Percentiles rank a stretch among this genome's conserved stretches.
phyloP scores from a whole-genome alignment of 176 grass and related monocot species.

The Chloris gayana region DNA sequence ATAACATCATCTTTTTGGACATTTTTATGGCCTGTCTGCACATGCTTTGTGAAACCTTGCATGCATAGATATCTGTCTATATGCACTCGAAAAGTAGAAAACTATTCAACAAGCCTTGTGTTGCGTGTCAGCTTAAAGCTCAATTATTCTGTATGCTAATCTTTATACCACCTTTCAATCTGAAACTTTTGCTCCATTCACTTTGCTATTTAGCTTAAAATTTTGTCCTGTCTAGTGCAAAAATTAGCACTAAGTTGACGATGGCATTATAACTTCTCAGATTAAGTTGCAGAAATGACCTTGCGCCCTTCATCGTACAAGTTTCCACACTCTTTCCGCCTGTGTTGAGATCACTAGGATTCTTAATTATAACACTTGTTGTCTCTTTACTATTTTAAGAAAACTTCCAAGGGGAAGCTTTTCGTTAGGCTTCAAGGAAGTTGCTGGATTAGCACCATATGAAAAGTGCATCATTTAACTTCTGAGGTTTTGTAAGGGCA shows the following conservation, averaged over 20 bases:
- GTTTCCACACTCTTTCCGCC: too few relatives aligned
- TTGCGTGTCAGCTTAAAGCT: background rate
- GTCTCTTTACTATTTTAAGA: background rate
- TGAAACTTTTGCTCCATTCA: background rate
- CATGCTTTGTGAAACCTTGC: background rate
- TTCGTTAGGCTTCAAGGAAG: background rate
- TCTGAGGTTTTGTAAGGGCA: slow-evolving; percentile 42
- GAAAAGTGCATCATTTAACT: slow-evolving; percentile 35
- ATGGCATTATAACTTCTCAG: slow-evolving; percentile 10
- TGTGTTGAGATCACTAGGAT: background rate
- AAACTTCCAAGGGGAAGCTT: background rate
- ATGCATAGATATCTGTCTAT: background rate
- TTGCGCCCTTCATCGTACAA: too few relatives aligned
- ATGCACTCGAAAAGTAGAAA: background rate
- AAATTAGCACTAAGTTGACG: background rate
- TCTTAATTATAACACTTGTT: background rate
- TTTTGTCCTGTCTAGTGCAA: background rate
- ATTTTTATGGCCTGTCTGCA: background rate
- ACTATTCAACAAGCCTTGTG: too few relatives aligned
- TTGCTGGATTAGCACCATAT: slow-evolving; percentile 24
- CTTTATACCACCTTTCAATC: background rate
- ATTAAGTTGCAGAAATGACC: slow-evolving; percentile 23
- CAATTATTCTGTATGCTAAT: too few relatives aligned
- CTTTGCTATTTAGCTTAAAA: background rate
- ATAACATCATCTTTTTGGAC: background rate